These are phyloP conservation scores for Acanthamoeba healyi DNA, from an alignment of 208 protist genomes.

Conservation along the genomic window DNA sequence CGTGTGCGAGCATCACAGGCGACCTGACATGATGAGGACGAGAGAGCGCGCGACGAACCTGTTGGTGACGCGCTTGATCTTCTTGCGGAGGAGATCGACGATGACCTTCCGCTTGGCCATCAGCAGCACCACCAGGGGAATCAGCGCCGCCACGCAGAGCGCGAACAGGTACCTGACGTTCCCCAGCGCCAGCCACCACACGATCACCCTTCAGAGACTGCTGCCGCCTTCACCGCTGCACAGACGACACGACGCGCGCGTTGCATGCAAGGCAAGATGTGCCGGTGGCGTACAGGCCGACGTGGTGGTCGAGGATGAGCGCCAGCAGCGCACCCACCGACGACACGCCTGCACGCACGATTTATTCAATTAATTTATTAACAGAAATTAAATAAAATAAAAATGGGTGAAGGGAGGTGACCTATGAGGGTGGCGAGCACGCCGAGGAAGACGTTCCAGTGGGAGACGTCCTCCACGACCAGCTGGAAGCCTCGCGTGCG, in stretches of 20 bases:
- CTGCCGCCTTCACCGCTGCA: too few relatives aligned
- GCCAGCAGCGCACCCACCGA: background rate
- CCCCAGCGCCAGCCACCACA: too few relatives aligned
- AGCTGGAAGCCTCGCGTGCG: constrained; percentile 29
- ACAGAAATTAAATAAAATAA: background rate
- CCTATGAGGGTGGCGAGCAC: constrained; percentile 17
- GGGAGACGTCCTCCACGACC: constrained; percentile 21
- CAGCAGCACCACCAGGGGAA: constrained; percentile 28
- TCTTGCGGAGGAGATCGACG: constrained; percentile 45
- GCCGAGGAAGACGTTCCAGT: constrained; percentile 54
- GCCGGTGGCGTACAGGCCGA: background rate
- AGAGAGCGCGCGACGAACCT: background rate
- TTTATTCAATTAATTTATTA: background rate
- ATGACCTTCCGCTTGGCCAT: constrained; percentile 67
- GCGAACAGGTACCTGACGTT: background rate
- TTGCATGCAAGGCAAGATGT: too few relatives aligned
- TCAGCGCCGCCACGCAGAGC: constrained; percentile 2
- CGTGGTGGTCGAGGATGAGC: constrained; percentile 20
- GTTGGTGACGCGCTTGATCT: constrained; percentile 37
- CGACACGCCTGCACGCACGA: constrained; percentile 11
- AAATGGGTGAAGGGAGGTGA: background rate
- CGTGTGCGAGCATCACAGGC: background rate
- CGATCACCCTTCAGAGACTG: background rate
- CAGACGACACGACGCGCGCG: too few relatives aligned
- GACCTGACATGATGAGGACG: too few relatives aligned